Conservation (phyloP, 2,329 filamentous ascomycete species). For the Colletotrichum lupini region DNA sequence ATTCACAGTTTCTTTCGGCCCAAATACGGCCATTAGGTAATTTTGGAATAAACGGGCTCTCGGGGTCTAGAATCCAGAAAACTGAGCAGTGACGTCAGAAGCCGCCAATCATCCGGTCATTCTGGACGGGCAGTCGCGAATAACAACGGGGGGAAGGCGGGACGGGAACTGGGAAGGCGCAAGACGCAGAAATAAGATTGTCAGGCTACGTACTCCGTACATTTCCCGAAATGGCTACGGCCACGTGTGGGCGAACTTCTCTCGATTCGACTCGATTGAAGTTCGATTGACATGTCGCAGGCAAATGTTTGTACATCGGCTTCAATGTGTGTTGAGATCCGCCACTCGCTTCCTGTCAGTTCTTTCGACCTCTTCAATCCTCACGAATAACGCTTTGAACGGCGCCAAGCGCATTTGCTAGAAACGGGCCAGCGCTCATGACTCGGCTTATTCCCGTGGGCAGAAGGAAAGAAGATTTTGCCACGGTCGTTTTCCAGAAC, state of each 20-base stretch:
- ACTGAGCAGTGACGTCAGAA: not conserved
- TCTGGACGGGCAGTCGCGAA: not conserved
- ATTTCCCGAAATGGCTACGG: not conserved
- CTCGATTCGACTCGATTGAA: not conserved
- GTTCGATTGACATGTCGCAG: not conserved
- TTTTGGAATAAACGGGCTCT: not conserved
- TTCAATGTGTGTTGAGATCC: not conserved
- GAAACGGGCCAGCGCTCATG: not conserved
- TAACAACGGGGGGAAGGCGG: not conserved
- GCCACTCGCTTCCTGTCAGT: not conserved
- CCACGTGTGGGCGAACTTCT: not conserved
- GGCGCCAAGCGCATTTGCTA: not conserved
- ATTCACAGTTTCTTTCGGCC: not conserved
- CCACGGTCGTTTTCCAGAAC: not conserved
- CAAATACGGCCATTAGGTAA: not conserved
- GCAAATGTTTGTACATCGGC: not conserved
- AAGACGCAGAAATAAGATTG: not conserved
- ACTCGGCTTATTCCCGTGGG: not conserved
- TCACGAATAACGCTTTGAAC: not conserved
- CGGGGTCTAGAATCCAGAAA: not conserved
- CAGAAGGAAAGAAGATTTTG: not conserved
- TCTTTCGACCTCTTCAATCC: not conserved
- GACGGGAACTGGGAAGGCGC: not conserved
- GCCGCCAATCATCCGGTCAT: not conserved
- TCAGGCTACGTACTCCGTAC: not conserved